Evolutionary conservation across 345 rosid species (phyloP).

Genomic region (Gossypium australe): DNA sequence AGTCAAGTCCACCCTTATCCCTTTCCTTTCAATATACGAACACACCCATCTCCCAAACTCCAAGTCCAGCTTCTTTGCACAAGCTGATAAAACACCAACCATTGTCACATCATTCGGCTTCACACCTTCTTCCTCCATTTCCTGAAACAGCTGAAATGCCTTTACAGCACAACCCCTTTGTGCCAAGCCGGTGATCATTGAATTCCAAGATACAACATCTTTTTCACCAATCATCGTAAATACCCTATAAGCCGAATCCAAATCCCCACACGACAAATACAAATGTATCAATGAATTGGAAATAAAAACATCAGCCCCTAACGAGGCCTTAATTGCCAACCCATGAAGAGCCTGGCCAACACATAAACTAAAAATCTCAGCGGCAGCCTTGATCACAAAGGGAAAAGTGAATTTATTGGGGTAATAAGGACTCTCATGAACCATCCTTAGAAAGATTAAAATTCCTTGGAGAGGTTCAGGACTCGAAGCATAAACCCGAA

Average conservation of each 20-base stretch:
- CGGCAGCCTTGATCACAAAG: conserved; percentile 55
- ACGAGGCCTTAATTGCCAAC: conserved; percentile 43
- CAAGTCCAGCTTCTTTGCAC: conserved; percentile 46
- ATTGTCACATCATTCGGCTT: conserved; percentile 62
- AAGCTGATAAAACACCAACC: conserved; percentile 63
- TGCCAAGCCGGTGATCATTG: conserved; percentile 59
- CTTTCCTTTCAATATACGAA: conserved; percentile 37
- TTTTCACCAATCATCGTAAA: conserved; percentile 40
- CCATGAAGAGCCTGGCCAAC: conserved; percentile 56
- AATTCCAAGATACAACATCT: conserved; percentile 76
- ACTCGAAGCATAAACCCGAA: conserved; percentile 60
- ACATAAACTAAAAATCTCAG: conserved; percentile 27
- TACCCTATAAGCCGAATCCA: conserved; percentile 51
- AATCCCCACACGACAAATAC: conserved; percentile 49
- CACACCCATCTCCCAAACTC: conserved; percentile 54
- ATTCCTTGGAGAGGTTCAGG: conserved; percentile 46
- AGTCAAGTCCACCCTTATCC: conserved; percentile 40
- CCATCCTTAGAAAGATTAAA: conserved; percentile 41
- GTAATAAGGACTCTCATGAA: conserved; percentile 28
- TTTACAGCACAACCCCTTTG: conserved; percentile 50
- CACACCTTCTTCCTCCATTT: conserved; percentile 46
- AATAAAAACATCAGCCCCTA: conserved; percentile 43
- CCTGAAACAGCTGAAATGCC: conserved; percentile 47
- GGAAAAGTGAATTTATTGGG: conserved; percentile 72
- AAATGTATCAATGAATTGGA: conserved; percentile 58